Conservation (phyloP, 2,329 filamentous ascomycete species). For the Ascochyta koolunga region DNA sequence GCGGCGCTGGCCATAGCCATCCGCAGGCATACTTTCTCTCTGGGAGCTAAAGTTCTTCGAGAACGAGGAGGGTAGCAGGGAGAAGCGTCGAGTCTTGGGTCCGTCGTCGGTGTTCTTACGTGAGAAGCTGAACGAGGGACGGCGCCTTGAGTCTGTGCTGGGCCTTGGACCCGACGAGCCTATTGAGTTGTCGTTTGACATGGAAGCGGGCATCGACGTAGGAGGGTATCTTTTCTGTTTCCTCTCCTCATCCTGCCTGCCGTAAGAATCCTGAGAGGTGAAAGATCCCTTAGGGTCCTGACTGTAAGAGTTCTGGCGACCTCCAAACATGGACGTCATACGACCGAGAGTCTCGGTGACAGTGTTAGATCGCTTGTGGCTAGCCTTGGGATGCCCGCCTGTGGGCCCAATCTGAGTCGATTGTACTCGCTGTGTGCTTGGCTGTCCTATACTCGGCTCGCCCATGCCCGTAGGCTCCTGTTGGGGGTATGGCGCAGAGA, state of each 20-base stretch:
- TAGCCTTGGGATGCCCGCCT: conserved; percentile 36
- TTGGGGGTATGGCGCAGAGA: conserved; percentile 70
- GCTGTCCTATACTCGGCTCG: conserved; percentile 63
- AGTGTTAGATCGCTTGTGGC: conserved; percentile 69
- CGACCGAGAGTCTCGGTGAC: conserved; percentile 79
- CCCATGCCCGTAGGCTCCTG: conserved; percentile 41
- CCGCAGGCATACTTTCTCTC: conserved; percentile 43
- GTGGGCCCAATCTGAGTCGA: conserved; percentile 55
- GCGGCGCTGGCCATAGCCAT: conserved; percentile 31
- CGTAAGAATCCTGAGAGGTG: conserved; percentile 54
- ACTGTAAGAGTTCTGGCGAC: conserved; percentile 46
- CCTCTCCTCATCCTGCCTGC: conserved; percentile 55
- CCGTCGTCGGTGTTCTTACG: conserved; percentile 52
- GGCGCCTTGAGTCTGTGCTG: conserved; percentile 56
- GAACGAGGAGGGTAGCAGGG: conserved; percentile 57
- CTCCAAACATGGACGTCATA: conserved; percentile 80
- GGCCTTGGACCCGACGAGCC: conserved; percentile 44
- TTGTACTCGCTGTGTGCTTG: conserved; percentile 59
- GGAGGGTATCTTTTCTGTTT: conserved; percentile 80
- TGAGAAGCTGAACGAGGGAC: conserved; percentile 58
- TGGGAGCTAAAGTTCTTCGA: conserved; percentile 53
- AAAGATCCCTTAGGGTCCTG: conserved; percentile 39
- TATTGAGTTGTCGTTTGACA: conserved; percentile 63
- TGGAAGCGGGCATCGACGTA: conserved; percentile 82
- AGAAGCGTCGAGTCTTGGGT: conserved; percentile 56